Conservation (phyloP, 2,329 filamentous ascomycete species). For the Trichoderma endophyticum region DNA sequence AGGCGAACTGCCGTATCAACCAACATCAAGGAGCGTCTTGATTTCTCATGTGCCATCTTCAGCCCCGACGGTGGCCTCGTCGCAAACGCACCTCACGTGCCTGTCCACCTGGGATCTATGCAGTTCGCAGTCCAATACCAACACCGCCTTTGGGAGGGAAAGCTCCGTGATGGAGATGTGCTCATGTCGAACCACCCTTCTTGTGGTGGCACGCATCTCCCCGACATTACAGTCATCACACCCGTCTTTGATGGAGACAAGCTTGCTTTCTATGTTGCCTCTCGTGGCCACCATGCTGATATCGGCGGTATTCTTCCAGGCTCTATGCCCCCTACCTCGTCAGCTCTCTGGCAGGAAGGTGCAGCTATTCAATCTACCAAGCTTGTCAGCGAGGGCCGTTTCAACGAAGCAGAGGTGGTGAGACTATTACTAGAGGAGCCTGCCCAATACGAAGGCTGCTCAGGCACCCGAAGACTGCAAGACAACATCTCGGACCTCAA, state of each 20-base stretch:
- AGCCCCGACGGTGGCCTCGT: constrained; percentile 70
- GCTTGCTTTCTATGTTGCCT: constrained; percentile 53
- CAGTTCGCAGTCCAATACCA: constrained; percentile 71
- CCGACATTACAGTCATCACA: constrained; percentile 38
- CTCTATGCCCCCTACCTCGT: constrained; percentile 76
- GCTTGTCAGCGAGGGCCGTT: constrained; percentile 71
- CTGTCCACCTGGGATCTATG: constrained; percentile 75
- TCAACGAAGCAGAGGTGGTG: constrained; percentile 73
- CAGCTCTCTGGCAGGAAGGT: constrained; percentile 62
- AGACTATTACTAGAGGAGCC: constrained; percentile 71
- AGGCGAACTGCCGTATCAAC: constrained; percentile 76
- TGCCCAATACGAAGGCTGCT: constrained; percentile 70
- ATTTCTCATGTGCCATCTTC: constrained; percentile 79
- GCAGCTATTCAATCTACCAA: constrained; percentile 64
- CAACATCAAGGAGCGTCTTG: constrained; percentile 77
- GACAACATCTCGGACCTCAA: constrained; percentile 87
- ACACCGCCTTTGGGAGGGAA: constrained; percentile 62
- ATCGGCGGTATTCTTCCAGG: constrained; percentile 78
- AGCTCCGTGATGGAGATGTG: constrained; percentile 35
- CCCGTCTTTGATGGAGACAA: constrained; percentile 43
- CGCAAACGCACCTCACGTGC: constrained; percentile 72
- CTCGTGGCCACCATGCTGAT: constrained; percentile 48
- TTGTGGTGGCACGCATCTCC: constrained; percentile 38
- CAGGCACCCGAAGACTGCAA: constrained; percentile 71
- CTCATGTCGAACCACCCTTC: constrained; percentile 36